Base-by-base conservation (phyloP, 768 basidiomycete species). In the Imleria badia region DNA sequence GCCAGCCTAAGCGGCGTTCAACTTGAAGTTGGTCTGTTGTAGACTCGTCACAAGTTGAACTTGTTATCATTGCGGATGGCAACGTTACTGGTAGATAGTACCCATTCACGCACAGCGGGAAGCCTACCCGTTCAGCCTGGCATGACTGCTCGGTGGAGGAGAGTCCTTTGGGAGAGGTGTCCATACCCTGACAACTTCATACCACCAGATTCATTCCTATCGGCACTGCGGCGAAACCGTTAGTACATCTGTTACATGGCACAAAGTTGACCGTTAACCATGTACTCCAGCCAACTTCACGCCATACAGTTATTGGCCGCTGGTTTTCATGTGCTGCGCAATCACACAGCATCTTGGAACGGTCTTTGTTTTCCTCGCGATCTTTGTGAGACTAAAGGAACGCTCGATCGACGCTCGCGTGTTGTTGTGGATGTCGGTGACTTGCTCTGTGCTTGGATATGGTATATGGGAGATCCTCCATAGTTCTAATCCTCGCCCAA, bases 111-210 rank as follows among this genome's bases (percentile, higher is more conserved):
- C 31, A 22, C 45, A 31, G 20, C 36, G 30, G 35, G 33, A 19
- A 33, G 20, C 26, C 33, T 20, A 34, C 40, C 49, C 9, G n/a
- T 14, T 41, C 50, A 19, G 7, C 22, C 34, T 23, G 43, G 29
- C 22, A 45, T 69, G 72, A 67, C 64, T 36, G 33, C 47, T 39
- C 59, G 50, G 63, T 92, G 89, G 89, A 82, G 83, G 68, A 86
- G 83, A 63, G 79, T 86, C 36, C 80, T 94, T n/a, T 94, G 90
- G 91, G 86, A 83, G 70, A 73, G 66, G 49, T 88, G 87, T 68
- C 74, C 80, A 3, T 86, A 80, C 66, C 86, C 91, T 30, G 95
- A 97, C 72, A 94, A 95, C 69, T 84, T 93, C 74, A 85, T 97
- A 48, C 88, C 91, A 8, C 73, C 77, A 39, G 75, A 70, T 7